Evolutionary conservation across 2,329 filamentous ascomycete species (phyloP), one percentile per base, ranked within the genome.

Genomic region (Chaetoscypha palmicola): DNA sequence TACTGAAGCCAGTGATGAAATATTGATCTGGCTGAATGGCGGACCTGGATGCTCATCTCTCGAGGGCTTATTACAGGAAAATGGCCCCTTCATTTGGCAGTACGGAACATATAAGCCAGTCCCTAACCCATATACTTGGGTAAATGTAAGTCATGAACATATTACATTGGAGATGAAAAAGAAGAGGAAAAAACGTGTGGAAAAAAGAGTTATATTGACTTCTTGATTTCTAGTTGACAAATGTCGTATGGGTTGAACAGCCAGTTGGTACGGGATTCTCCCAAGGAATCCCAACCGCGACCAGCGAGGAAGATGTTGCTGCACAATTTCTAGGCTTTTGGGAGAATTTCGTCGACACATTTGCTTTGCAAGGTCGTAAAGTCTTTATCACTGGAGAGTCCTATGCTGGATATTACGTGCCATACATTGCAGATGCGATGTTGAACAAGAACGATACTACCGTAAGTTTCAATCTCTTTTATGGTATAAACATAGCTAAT

Each of bases 301-400:
- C 69, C 3, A 76, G 74, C 53, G 79, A 87, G 52, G 73, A 77
- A 22, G 83, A 88, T 51, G 71, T 83, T 1, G 82, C 83, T 0
- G 63, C 67, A n/a, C 76, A 90, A 53, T 88, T 91, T 60, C 68
- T 83, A 12, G 82, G 82, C 38, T 92, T 88, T 66, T 89, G 80
- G 72, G 81, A 82, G 66, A 87, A 87, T 65, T 89, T 88, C 54
- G 66, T 87, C 46, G 70, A 85, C 24, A 79, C 79, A 0, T 89
- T 89, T 53, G 68, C 65, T n/a, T 68, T 87, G 56, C 71, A 84
- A 16, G 73, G 74, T 10, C 77, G 74, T 55, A 84, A 83, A 51
- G 73, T 88, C 8, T 91, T 83, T 62, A 75, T 92, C 45, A 73
- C 83, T 0, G 86, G 84, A 5, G 53, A 56, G 41, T 47, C 42